These are phyloP conservation scores for Vitis cinerea DNA, from an alignment of 164 flowering plant species.

Conservation along the genomic window DNA sequence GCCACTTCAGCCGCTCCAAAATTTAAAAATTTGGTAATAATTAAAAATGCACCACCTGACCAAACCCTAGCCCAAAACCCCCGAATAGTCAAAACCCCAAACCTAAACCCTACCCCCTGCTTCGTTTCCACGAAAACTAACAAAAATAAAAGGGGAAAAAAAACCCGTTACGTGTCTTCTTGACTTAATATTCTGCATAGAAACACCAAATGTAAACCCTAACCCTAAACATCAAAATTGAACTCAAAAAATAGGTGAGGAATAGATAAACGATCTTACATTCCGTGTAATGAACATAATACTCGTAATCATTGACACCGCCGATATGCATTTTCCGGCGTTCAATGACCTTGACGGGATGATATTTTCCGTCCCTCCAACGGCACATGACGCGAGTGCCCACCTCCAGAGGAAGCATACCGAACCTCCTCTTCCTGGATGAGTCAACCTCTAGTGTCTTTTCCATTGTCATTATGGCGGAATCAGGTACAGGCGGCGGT, in stretches of 20 bases:
- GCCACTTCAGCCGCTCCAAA: no score
- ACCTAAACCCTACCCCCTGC: neutral
- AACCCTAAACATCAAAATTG: conserved; percentile 16
- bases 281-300: conserved; percentile 95
- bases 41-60: no score
- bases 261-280: conserved; percentile 40
- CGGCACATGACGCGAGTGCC: conserved; percentile 95
- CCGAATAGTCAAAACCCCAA: conserved; percentile 11
- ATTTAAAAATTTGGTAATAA: no score
- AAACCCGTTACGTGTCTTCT: neutral
- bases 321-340: conserved; percentile 50
- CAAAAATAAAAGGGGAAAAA: neutral
- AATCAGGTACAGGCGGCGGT: neutral
- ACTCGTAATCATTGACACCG: conserved; percentile 72
- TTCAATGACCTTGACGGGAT: conserved; percentile 94
- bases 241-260: neutral
- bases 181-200: neutral
- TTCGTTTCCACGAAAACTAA: neutral
- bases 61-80: neutral
- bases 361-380: conserved; percentile 88
- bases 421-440: conserved; percentile 44
- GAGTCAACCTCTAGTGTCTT: conserved; percentile 22
- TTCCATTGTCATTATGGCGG: conserved; percentile 1
- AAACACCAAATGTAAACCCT: conserved; percentile 11
- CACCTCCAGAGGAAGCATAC: conserved; percentile 71